phyloP scores from a whole-genome alignment of 2,329 filamentous ascomycete species.

The Fusarium setosum region DNA sequence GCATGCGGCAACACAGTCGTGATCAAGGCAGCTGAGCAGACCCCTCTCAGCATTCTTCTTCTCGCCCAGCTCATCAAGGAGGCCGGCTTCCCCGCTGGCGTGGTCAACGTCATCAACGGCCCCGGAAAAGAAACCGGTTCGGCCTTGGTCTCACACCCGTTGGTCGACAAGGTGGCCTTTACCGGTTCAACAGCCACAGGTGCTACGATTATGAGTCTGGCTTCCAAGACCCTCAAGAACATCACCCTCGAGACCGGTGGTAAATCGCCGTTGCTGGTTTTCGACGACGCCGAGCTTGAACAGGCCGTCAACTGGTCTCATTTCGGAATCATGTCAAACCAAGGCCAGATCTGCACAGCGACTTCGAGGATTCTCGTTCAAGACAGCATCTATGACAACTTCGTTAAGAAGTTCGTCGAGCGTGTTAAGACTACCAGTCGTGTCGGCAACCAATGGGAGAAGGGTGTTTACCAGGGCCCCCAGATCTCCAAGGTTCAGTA shows the following conservation, averaged over 20 bases:
- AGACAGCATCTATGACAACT: not conserved
- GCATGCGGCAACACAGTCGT: not conserved
- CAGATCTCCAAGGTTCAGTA: not conserved
- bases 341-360: not conserved
- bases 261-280: not conserved
- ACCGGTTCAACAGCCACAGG: not conserved
- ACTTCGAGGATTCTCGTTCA: conserved; percentile 1
- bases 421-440: not conserved
- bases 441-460: not conserved
- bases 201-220: not conserved
- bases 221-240: conserved; percentile 1
- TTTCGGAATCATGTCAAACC: conserved; percentile 2
- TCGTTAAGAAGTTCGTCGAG: not conserved
- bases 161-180: conserved; percentile 1
- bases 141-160: not conserved
- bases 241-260: conserved; percentile 1
- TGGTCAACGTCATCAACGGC: not conserved
- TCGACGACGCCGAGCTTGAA: conserved; percentile 1
- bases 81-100: not conserved
- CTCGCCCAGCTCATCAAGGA: not conserved
- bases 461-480: not conserved
- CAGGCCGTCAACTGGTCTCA: not conserved
- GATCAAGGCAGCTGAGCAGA: conserved; percentile 2
- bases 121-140: not conserved
- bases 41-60: not conserved